These are phyloP conservation scores for Lodderomyces oxycetoniae DNA, from an alignment of 1,139 yeast species.

Conservation along the genomic window DNA sequence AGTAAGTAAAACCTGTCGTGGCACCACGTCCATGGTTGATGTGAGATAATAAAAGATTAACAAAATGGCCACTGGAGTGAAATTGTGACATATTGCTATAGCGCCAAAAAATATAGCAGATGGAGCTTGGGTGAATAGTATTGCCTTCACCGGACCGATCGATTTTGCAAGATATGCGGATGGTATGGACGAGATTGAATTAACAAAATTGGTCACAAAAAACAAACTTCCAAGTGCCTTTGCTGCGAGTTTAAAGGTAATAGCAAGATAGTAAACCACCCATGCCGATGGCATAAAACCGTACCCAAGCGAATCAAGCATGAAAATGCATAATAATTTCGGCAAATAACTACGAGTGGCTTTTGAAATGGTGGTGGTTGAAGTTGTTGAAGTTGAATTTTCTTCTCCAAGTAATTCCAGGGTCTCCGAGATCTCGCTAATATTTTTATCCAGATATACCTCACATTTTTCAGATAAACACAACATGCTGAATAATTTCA, in stretches of 20 bases:
- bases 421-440: constrained; percentile 1
- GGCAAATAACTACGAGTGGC: constrained; percentile 32
- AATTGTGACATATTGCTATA: constrained; percentile 24
- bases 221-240: constrained; percentile 47
- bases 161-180: constrained; percentile 61
- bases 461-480: constrained; percentile 58
- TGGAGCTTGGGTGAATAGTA: constrained; percentile 73
- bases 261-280: constrained; percentile 74
- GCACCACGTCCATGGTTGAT: constrained; percentile 85
- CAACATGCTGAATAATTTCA: constrained; percentile 52
- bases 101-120: constrained; percentile 56
- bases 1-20: constrained; percentile 75
- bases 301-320: constrained; percentile 80
- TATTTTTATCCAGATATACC: constrained; percentile 14
- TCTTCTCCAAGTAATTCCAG: background rate
- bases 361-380: constrained; percentile 20
- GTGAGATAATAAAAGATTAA: constrained; percentile 51
- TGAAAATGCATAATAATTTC: constrained; percentile 46
- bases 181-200: constrained; percentile 15
- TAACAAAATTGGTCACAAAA: constrained; percentile 41
- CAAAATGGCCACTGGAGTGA: constrained; percentile 44
- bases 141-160: constrained; percentile 77
- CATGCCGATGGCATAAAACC: constrained; percentile 88
- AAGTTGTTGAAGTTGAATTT: background rate
- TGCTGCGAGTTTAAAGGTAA: constrained; percentile 36